Conservation (phyloP, 495 filamentous ascomycete species). For the Aspergillus panamensis region DNA sequence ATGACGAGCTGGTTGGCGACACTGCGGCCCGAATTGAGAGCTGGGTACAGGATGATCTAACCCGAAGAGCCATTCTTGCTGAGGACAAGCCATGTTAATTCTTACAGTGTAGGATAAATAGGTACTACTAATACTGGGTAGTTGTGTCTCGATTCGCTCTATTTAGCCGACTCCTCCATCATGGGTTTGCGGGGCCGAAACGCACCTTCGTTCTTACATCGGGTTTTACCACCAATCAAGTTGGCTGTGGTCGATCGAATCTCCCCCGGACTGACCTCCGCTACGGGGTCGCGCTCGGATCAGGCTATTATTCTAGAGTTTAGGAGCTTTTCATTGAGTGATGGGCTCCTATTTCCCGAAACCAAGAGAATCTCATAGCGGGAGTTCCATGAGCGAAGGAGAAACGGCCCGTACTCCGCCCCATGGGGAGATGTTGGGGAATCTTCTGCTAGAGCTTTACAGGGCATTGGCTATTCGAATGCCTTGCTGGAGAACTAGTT, state of each 20-base stretch:
- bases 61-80: conserved; percentile 1
- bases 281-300: conserved; percentile 1
- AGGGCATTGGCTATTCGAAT: too few species aligned
- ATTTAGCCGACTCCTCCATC: conserved; percentile 10
- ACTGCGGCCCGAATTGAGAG: conserved; percentile 20
- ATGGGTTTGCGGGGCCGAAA: background rate
- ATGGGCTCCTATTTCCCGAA: conserved; percentile 4
- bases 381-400: background rate
- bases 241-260: background rate
- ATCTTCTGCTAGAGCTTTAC: background rate
- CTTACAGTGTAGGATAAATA: background rate
- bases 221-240: conserved; percentile 15
- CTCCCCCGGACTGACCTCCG: conserved; percentile 1
- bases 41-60: conserved; percentile 13
- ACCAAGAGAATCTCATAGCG: too few species aligned
- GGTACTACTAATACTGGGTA: too few species aligned
- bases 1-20: conserved; percentile 74
- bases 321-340: background rate
- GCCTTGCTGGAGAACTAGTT: background rate
- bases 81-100: background rate
- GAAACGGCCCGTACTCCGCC: conserved; percentile 12
- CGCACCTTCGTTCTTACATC: background rate
- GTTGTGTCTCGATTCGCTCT: background rate
- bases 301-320: background rate
- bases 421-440: background rate